A percentile compares a stretch with the other conserved stretches of the same genome.
Conservation (phyloP, 2,329 filamentous ascomycete species). For the Paecilomyces formosus region DNA sequence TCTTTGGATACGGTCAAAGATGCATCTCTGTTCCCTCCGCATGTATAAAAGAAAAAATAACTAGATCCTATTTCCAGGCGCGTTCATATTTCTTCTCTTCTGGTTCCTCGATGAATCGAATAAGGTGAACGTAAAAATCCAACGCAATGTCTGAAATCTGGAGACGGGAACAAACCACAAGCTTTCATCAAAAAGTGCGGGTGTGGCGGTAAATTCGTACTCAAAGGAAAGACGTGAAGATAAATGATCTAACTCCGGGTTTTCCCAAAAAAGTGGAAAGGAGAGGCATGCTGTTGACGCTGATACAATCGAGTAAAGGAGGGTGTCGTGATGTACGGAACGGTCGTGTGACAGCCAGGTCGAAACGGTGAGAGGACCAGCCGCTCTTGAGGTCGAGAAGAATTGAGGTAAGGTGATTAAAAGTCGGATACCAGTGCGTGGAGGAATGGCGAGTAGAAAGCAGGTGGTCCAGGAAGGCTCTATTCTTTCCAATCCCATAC, state of each 20-base stretch:
- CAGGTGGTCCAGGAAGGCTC: constrained; percentile 3
- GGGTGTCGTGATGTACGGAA: constrained; percentile 14
- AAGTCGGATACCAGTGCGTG: constrained; percentile 3
- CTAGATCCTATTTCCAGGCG: not conserved
- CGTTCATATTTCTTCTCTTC: not conserved
- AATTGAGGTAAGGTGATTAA: not conserved
- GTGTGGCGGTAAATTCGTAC: not conserved
- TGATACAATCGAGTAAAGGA: constrained; percentile 12
- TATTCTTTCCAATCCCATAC: constrained; percentile 94
- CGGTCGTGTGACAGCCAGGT: constrained; percentile 19
- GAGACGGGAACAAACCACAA: not conserved
- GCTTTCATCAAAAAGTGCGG: not conserved
- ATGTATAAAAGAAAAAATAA: not conserved
- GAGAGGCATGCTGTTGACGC: constrained; percentile 7
- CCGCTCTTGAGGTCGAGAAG: constrained; percentile 8
- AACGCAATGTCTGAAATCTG: not conserved
- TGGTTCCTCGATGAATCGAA: not conserved
- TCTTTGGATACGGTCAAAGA: not conserved
- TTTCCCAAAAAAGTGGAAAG: constrained; percentile 8
- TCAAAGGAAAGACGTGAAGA: constrained; percentile 12
- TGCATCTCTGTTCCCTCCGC: not conserved
- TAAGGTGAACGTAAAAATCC: constrained; percentile 9
- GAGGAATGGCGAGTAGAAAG: not conserved
- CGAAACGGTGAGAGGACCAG: constrained; percentile 17
- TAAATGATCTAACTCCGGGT: constrained; percentile 12